phyloP scores from a whole-genome alignment of 257 asterid genomes.

The Jasminum sambac region DNA sequence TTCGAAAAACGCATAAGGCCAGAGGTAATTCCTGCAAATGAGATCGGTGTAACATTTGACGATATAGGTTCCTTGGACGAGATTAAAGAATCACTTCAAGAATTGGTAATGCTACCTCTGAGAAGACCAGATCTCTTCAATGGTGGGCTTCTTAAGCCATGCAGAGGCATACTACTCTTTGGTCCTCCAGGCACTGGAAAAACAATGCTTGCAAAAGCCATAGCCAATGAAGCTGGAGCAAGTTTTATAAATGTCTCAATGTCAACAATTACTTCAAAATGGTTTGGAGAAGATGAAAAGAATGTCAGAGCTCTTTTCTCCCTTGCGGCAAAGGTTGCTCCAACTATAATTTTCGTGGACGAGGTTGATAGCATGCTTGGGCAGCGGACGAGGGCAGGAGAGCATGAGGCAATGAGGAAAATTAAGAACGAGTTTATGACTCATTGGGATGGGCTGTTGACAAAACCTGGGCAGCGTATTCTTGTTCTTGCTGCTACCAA shows the following conservation, averaged over 20 bases:
- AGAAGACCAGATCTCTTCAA: constrained; percentile 91
- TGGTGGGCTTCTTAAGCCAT: constrained; percentile 97
- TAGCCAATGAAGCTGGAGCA: constrained; percentile 96
- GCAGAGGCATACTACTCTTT: constrained; percentile 93
- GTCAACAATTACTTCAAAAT: constrained; percentile 97
- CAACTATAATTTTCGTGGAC: constrained; percentile 89
- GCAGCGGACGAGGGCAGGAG: constrained; percentile 91
- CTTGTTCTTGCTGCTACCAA: constrained; percentile 99
- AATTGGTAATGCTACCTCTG: constrained; percentile 99
- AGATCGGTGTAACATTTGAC: constrained; percentile 87
- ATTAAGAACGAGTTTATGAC: constrained; percentile 94
- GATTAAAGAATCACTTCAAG: constrained; percentile 92
- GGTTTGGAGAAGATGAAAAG: constrained; percentile 99
- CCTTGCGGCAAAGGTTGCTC: constrained; percentile 96
- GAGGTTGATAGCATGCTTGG: constrained; percentile 99
- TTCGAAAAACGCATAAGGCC: constrained; percentile 94
- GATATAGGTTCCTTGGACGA: constrained; percentile 92
- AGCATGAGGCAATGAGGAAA: constrained; percentile 98
- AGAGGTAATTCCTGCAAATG: constrained; percentile 90
- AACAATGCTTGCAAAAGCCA: constrained; percentile 99
- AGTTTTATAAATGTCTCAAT: constrained; percentile 96
- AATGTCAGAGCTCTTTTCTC: constrained; percentile 95
- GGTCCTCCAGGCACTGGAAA: constrained; percentile 99
- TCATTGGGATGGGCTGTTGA: constrained; percentile 93
- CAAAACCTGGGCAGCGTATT: constrained; percentile 88